These are phyloP conservation scores for Brassica nigra DNA, from an alignment of 345 rosid genomes.

Conservation along the genomic window DNA sequence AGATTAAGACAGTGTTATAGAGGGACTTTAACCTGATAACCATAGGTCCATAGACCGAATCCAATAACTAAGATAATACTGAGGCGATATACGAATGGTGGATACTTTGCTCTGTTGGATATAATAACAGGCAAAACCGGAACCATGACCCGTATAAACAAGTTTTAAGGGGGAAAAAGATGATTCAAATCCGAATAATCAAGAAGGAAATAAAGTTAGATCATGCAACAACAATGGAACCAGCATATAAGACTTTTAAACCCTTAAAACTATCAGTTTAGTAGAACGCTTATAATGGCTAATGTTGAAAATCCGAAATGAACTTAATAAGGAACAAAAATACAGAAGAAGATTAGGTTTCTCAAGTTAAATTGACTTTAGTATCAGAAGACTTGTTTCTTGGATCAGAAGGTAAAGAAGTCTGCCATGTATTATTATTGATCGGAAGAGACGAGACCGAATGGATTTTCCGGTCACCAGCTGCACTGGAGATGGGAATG, in stretches of 20 bases:
- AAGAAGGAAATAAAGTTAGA: conserved; percentile 11
- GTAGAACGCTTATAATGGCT: conserved; percentile 1
- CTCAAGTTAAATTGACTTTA: conserved; percentile 30
- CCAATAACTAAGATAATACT: background rate
- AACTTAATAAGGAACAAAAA: background rate
- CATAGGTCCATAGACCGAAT: background rate
- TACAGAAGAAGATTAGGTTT: conserved; percentile 2
- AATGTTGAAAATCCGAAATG: background rate
- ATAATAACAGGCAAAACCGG: background rate
- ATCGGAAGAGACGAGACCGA: conserved; percentile 22
- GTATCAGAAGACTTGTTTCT: conserved; percentile 31
- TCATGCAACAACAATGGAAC: conserved; percentile 7
- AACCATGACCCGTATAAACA: background rate
- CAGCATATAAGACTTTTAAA: conserved; percentile 20
- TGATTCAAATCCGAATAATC: conserved; percentile 14
- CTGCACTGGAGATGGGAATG: conserved; percentile 38
- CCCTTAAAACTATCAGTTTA: conserved; percentile 16
- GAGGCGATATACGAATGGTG: background rate
- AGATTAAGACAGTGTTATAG: background rate
- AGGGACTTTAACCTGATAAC: background rate
- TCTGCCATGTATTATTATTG: conserved; percentile 30
- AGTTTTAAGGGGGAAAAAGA: background rate
- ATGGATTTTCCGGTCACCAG: conserved; percentile 33
- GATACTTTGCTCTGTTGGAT: background rate
- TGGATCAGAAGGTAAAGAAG: conserved; percentile 35